phyloP scores from a whole-genome alignment of 331 rosid species.

The Pyrus hybrid region DNA sequence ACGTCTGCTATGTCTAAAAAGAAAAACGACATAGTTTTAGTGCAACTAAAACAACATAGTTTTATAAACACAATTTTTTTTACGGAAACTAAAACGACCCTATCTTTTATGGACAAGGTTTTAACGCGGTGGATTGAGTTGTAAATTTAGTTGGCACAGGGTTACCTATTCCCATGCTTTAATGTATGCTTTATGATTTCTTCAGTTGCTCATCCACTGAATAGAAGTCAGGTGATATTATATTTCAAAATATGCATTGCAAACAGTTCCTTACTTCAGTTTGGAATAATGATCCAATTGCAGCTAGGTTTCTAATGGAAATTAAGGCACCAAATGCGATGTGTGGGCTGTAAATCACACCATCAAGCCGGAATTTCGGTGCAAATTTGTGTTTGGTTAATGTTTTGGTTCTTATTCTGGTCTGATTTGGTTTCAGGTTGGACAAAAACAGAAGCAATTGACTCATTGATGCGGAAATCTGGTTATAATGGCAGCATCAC shows the following conservation, averaged over 20 bases:
- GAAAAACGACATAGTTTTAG: too few species aligned
- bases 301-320: not conserved
- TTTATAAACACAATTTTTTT: too few species aligned
- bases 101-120: not conserved
- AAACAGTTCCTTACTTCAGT: not conserved
- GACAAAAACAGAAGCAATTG: constrained; percentile 86
- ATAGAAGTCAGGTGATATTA: not conserved
- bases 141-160: not conserved
- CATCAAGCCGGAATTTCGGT: not conserved
- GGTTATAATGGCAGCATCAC: constrained; percentile 69
- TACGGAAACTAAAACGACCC: not conserved
- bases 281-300: not conserved
- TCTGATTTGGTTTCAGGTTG: constrained; percentile 59
- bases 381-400: not conserved
- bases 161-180: not conserved
- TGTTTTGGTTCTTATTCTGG: not conserved
- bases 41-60: too few species aligned
- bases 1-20: not conserved
- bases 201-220: not conserved
- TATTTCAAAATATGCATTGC: not conserved
- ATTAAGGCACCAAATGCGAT: not conserved
- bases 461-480: constrained; percentile 85
- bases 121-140: not conserved
- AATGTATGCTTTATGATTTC: not conserved
- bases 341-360: not conserved